phyloP scores from a whole-genome alignment of 2,329 filamentous ascomycete species.

The Fusarium camptoceras region DNA sequence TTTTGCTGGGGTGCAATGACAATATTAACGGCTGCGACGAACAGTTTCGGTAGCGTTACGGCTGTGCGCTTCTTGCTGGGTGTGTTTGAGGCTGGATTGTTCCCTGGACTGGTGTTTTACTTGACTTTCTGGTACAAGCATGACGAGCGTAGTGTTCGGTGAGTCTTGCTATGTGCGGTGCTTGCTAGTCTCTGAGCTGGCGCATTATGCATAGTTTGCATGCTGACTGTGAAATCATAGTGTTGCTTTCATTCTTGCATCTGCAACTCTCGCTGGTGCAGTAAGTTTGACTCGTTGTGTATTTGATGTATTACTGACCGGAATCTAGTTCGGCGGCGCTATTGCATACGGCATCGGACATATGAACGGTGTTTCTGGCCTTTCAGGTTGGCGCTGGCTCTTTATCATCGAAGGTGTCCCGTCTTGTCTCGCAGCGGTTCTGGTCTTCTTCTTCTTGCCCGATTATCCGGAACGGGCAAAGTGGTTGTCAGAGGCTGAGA shows the following conservation, averaged over 20 bases:
- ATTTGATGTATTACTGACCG: slow-evolving; percentile 1
- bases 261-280: slow-evolving; percentile 76
- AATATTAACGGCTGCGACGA: slow-evolving; percentile 72
- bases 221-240: slow-evolving; percentile 49
- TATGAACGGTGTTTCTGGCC: slow-evolving; percentile 72
- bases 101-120: slow-evolving; percentile 70
- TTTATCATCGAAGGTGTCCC: slow-evolving; percentile 73
- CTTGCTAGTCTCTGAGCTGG: slow-evolving; percentile 2
- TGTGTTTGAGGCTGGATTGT: slow-evolving; percentile 76
- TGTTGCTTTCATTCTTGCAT: slow-evolving; percentile 77
- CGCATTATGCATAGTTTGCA: slow-evolving; percentile 1
- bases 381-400: slow-evolving; percentile 76
- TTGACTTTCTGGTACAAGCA: slow-evolving; percentile 81
- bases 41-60: slow-evolving; percentile 71
- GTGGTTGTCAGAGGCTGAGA: slow-evolving; percentile 71
- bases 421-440: slow-evolving; percentile 71
- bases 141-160: slow-evolving; percentile 73
- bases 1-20: slow-evolving; percentile 75
- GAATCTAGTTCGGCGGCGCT: slow-evolving; percentile 70
- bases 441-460: slow-evolving; percentile 75
- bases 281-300: slow-evolving; percentile 39
- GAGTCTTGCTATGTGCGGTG: slow-evolving; percentile 14
- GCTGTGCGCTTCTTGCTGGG: slow-evolving; percentile 76
- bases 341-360: slow-evolving; percentile 79
- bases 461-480: slow-evolving; percentile 74